Evolutionary conservation across 2,329 filamentous ascomycete genomes (phyloP), one percentile per base, ranked within the genome.

Genomic region (Stagonosporopsis cucurbitacearum): DNA sequence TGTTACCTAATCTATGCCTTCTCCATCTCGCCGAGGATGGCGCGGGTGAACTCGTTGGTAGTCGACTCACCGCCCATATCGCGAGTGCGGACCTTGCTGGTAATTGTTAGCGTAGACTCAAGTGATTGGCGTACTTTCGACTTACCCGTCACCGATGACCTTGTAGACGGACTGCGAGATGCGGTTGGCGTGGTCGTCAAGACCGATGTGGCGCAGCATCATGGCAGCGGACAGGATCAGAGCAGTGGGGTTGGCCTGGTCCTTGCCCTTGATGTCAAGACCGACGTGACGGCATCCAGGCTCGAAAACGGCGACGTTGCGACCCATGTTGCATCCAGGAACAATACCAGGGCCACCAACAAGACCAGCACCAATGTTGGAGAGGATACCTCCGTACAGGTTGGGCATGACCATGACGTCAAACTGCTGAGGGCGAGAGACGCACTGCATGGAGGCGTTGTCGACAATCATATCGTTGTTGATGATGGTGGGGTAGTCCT

Each of bases 401-500:
- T 99, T 99, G 74, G 95, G 95, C 93, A 98, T 98, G 79, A 99
- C 95, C 89, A 99, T 91, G 72, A 99, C 95, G 78, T 99, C 95
- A 77, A 99, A 99, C 81, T 99, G 95, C 82, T 98, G 95, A 61
- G 95, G 95, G 67, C 87, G 86, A 67, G 91, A 93, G 69, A 99
- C 95, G 77, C 92, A 96, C 84, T 99, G 95, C 95, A 99, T 99
- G 75, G 91, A 96, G 74, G 95, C 95, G 81, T 99, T 99, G 83
- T 99, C 95, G 80, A 99, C 95, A 79, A 99, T 99, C 94, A 99
- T 97, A 82, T 99, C 95, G 84, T 96, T 96, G 76, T 89, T 89
- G 84, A 97, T 91, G 70, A 99, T 85, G 62, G 91, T 96, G 58
- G 95, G 94, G 83, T 95, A 99, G 79, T 96, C 92, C 83, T 96